These are phyloP conservation scores for Chytridium lagenaria DNA, from an alignment of 371 early-diverging fungal species.

Conservation along the genomic window DNA sequence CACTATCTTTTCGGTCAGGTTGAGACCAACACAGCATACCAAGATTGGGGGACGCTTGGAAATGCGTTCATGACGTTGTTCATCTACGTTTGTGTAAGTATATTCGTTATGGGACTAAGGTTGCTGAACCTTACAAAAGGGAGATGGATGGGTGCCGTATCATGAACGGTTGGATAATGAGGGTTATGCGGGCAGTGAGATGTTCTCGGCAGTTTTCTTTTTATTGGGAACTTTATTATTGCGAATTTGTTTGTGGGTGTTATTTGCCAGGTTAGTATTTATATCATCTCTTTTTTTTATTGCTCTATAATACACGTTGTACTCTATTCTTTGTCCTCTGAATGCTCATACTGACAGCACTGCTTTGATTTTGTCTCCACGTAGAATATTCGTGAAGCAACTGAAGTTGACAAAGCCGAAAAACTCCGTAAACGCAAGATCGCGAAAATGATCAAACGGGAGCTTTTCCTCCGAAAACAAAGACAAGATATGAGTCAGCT, in stretches of 20 bases:
- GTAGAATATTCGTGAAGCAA: constrained; percentile 52
- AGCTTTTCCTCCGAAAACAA: constrained; percentile 48
- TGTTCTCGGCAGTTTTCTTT: constrained; percentile 42
- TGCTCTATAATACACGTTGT: not conserved
- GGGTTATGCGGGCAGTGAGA: constrained; percentile 40
- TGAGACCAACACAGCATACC: not conserved
- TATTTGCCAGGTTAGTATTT: constrained; percentile 43
- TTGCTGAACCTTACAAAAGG: not conserved
- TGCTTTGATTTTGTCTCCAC: not conserved
- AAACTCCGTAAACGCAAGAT: constrained; percentile 29
- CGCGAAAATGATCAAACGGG: constrained; percentile 44
- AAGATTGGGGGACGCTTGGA: constrained; percentile 35
- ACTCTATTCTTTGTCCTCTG: too few species aligned
- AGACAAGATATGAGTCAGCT: constrained; percentile 45
- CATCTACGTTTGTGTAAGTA: constrained; percentile 43
- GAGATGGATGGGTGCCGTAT: constrained; percentile 48
- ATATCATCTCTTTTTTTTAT: not conserved
- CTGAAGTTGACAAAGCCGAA: constrained; percentile 37
- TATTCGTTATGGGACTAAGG: not conserved
- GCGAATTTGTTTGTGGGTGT: constrained; percentile 55
- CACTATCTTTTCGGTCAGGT: constrained; percentile 46
- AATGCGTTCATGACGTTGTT: constrained; percentile 37
- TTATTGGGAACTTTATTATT: constrained; percentile 49
- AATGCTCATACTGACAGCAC: too few species aligned
- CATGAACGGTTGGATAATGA: constrained; percentile 32